Evolutionary conservation across 257 asterid genomes (phyloP).

Genomic region (Jaltomata sinuosa): DNA sequence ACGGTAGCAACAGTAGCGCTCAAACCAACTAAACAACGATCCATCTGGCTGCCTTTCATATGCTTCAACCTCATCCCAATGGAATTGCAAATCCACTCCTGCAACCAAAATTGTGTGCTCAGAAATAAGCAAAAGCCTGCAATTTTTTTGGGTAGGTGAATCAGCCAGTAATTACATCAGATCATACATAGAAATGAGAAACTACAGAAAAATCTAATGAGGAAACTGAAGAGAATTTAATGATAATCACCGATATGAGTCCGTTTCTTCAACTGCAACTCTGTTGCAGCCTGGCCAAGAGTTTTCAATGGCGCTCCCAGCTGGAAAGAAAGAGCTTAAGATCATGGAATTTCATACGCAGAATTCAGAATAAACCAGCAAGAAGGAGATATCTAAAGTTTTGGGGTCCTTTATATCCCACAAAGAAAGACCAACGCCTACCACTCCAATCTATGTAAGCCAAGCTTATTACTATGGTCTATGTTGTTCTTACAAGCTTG

Average conservation of each 20-base stretch:
- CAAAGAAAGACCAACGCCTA: background rate
- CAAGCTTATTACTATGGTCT: background rate
- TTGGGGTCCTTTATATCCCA: background rate
- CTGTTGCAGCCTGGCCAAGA: conserved; percentile 76
- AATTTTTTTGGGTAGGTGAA: background rate
- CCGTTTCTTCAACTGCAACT: conserved; percentile 63
- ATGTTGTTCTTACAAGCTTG: background rate
- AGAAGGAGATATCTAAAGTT: background rate
- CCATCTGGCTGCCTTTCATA: conserved; percentile 87
- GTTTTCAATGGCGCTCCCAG: conserved; percentile 64
- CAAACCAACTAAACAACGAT: conserved; percentile 95
- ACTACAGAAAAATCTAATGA: background rate
- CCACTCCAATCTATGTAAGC: background rate
- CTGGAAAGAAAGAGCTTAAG: conserved; percentile 32
- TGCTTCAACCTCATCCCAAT: conserved; percentile 81
- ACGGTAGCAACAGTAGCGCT: conserved; percentile 65
- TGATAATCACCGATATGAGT: conserved; percentile 64
- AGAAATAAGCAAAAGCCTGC: background rate
- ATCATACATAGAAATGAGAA: background rate
- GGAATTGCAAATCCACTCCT: conserved; percentile 91
- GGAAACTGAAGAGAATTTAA: background rate
- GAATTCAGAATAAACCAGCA: background rate
- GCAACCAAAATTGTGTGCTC: conserved; percentile 8
- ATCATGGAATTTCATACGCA: background rate
- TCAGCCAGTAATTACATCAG: background rate